Conservation (phyloP, 2,329 filamentous ascomycete species). For the Neopestalotiopsis sp. region DNA sequence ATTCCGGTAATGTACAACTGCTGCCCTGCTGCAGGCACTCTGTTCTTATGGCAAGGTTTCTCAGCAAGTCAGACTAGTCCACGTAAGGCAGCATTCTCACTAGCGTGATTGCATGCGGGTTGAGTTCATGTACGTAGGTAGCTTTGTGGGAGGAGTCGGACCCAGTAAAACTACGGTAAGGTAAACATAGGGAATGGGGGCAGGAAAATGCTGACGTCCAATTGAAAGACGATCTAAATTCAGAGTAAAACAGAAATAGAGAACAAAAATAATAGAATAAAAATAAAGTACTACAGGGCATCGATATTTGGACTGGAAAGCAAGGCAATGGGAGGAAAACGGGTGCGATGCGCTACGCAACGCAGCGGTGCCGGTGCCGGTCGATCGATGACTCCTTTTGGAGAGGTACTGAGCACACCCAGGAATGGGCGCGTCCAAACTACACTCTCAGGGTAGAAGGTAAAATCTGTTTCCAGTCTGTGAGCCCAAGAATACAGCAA, state of each 20-base stretch:
- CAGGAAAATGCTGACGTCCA: not conserved
- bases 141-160: not conserved
- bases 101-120: not conserved
- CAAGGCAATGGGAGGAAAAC: conserved; percentile 2
- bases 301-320: not conserved
- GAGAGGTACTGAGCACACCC: conserved; percentile 13
- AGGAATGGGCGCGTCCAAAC: conserved; percentile 18
- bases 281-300: not conserved
- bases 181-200: not conserved
- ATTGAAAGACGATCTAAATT: not conserved
- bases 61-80: not conserved
- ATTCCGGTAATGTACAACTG: not conserved
- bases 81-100: not conserved
- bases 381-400: conserved; percentile 24
- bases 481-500: not conserved
- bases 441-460: conserved; percentile 12
- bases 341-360: conserved; percentile 18
- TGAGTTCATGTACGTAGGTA: not conserved
- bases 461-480: conserved; percentile 12
- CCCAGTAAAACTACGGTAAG: not conserved
- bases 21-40: not conserved
- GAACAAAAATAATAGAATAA: not conserved
- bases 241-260: not conserved
- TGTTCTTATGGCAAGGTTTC: not conserved
- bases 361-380: conserved; percentile 5